These are phyloP conservation scores for Lactifluus subvellereus DNA, from an alignment of 768 basidiomycete genomes.

Conservation along the genomic window DNA sequence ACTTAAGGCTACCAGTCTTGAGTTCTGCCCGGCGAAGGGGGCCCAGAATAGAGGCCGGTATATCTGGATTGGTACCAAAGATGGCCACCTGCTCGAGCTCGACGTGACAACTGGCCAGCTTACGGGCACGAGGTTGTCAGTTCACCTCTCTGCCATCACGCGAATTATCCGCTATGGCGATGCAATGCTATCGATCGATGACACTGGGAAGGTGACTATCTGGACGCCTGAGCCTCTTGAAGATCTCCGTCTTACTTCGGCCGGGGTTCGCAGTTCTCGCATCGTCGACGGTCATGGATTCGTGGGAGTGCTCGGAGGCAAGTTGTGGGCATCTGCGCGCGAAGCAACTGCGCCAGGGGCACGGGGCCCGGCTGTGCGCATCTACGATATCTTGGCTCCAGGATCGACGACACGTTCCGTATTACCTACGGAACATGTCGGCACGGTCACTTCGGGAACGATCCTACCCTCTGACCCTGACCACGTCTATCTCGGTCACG, in stretches of 20 bases:
- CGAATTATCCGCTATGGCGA: conserved; percentile 68
- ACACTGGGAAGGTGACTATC: conserved; percentile 74
- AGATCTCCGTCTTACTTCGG: conserved; percentile 36
- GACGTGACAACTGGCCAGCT: conserved; percentile 60
- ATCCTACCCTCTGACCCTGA: conserved; percentile 62
- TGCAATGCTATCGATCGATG: conserved; percentile 78
- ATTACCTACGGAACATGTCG: conserved; percentile 64
- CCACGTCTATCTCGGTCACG: conserved; percentile 80
- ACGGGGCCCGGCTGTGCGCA: conserved; percentile 65
- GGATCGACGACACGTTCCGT: conserved; percentile 50
- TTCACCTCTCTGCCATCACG: conserved; percentile 61
- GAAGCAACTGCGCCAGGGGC: conserved; percentile 35
- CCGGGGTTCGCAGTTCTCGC: conserved; percentile 53
- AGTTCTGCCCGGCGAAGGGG: conserved; percentile 53
- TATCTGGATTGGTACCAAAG: conserved; percentile 87
- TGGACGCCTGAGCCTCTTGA: conserved; percentile 47
- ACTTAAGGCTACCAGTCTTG: conserved; percentile 66
- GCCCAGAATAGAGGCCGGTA: conserved; percentile 51
- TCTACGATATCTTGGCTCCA: conserved; percentile 70
- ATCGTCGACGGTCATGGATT: conserved; percentile 82
- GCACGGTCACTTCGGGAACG: conserved; percentile 77
- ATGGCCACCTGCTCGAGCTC: conserved; percentile 80
- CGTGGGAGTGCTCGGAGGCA: conserved; percentile 62
- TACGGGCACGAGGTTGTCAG: conserved; percentile 49
- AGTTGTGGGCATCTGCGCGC: conserved; percentile 77